Evolutionary conservation across 306 rosid species (phyloP).

Genomic region (Phaseolus lunatus): DNA sequence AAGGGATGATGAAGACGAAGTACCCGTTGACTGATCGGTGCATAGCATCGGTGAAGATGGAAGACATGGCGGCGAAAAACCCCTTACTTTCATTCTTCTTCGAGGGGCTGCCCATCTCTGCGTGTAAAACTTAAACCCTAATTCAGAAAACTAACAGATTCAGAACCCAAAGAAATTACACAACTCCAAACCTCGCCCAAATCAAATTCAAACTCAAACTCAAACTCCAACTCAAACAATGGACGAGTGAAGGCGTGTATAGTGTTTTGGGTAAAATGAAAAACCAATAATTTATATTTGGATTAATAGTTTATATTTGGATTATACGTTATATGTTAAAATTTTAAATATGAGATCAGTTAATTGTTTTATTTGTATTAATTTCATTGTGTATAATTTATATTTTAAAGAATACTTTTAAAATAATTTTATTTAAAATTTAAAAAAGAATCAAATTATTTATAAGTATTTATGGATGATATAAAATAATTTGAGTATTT

Average conservation of each 20-base stretch:
- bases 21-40: constrained; percentile 96
- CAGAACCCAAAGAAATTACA: neutral
- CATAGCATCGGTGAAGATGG: constrained; percentile 79
- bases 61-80: constrained; percentile 75
- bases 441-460: too few species aligned
- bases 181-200: constrained; percentile 22
- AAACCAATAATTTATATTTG: neutral
- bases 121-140: constrained; percentile 52
- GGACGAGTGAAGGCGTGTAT: neutral
- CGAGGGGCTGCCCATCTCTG: constrained; percentile 68
- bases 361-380: too few species aligned
- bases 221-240: neutral
- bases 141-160: constrained; percentile 27
- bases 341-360: too few species aligned
- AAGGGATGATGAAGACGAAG: constrained; percentile 32
- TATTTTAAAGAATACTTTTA: too few species aligned
- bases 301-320: too few species aligned
- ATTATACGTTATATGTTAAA: too few species aligned
- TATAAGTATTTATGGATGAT: too few species aligned
- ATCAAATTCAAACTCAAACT: constrained; percentile 2
- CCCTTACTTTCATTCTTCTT: constrained; percentile 64
- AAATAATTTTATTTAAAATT: too few species aligned
- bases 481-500: too few species aligned
- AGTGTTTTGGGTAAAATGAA: neutral
- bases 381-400: too few species aligned